Percentiles rank a stretch among this genome's conserved stretches.
Conservation (phyloP, 2,329 filamentous ascomycete species). For the Metarhizium rileyi region DNA sequence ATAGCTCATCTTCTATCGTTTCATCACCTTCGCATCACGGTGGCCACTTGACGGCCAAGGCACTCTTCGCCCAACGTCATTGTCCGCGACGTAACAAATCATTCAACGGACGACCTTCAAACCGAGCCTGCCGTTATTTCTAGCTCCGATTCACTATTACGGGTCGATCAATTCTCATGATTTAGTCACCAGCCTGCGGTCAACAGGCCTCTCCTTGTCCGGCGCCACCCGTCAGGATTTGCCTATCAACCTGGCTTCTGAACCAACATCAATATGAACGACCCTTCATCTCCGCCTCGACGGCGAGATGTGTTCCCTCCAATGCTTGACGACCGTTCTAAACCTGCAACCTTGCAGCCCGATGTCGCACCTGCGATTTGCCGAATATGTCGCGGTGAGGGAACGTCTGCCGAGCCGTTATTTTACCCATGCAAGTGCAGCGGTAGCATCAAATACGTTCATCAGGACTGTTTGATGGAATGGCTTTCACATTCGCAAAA, state of each 20-base stretch:
- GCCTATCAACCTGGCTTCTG: not conserved
- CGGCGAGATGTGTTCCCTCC: slow-evolving; percentile 8
- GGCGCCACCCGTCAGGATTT: not conserved
- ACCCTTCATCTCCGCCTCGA: not conserved
- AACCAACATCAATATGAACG: slow-evolving; percentile 5
- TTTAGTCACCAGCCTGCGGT: slow-evolving; percentile 2
- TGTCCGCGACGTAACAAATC: not conserved
- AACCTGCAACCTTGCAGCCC: slow-evolving; percentile 13
- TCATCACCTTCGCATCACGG: not conserved
- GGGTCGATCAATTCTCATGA: slow-evolving; percentile 3
- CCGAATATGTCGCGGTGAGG: slow-evolving; percentile 91
- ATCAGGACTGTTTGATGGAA: slow-evolving; percentile 97
- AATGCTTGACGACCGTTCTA: slow-evolving; percentile 15
- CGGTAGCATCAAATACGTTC: slow-evolving; percentile 96
- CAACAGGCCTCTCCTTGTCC: slow-evolving; percentile 3
- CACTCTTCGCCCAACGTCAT: not conserved
- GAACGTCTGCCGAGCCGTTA: slow-evolving; percentile 68
- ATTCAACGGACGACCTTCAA: slow-evolving; percentile 1
- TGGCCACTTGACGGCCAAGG: not conserved
- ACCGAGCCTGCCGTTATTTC: not conserved
- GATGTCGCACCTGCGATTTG: slow-evolving; percentile 62
- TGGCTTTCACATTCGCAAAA: slow-evolving; percentile 98
- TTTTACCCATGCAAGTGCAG: slow-evolving; percentile 99
- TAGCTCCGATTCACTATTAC: not conserved
- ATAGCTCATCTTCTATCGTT: no score